phyloP scores from a whole-genome alignment of 352 stramenopile genomes.

The Pythium dissimile region DNA sequence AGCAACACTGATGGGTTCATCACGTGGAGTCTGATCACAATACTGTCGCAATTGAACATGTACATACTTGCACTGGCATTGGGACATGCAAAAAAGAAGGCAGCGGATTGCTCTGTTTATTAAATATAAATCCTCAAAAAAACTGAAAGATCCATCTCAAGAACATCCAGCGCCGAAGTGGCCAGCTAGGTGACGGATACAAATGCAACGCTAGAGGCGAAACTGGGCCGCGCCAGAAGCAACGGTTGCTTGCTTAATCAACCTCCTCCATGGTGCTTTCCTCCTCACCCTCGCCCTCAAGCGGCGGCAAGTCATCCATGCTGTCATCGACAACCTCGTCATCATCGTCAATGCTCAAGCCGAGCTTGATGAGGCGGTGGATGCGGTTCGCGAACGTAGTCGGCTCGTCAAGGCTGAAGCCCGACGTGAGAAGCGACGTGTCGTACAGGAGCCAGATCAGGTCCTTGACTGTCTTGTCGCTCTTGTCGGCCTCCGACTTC shows the following conservation, averaged over 20 bases:
- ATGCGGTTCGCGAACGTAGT: conserved; percentile 99
- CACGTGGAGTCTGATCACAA: too few species aligned
- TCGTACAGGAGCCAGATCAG: conserved; percentile 99
- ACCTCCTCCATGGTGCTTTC: conserved; percentile 99
- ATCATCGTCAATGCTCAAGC: conserved; percentile 98
- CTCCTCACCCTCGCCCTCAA: conserved; percentile 96
- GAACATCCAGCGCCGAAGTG: conserved; percentile 13
- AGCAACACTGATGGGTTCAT: conserved; percentile 7
- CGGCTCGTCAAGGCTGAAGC: conserved; percentile 99
- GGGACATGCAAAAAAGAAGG: background rate
- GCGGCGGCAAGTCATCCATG: conserved; percentile 96
- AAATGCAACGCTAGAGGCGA: conserved; percentile 1
- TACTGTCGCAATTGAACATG: too few species aligned
- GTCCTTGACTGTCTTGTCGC: conserved; percentile 99
- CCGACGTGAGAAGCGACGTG: conserved; percentile 97
- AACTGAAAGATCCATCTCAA: conserved; percentile 35
- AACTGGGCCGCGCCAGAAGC: background rate
- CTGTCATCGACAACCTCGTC: conserved; percentile 92
- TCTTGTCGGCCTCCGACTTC: conserved; percentile 98
- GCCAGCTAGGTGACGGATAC: too few species aligned
- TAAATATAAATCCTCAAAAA: conserved; percentile 69
- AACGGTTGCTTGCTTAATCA: conserved; percentile 82
- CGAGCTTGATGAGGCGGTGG: conserved; percentile 99
- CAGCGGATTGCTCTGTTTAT: conserved; percentile 30
- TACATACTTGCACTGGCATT: too few species aligned